These are phyloP conservation scores for Carex myosuroides DNA, from an alignment of 176 grass and related monocot species.

Conservation along the genomic window DNA sequence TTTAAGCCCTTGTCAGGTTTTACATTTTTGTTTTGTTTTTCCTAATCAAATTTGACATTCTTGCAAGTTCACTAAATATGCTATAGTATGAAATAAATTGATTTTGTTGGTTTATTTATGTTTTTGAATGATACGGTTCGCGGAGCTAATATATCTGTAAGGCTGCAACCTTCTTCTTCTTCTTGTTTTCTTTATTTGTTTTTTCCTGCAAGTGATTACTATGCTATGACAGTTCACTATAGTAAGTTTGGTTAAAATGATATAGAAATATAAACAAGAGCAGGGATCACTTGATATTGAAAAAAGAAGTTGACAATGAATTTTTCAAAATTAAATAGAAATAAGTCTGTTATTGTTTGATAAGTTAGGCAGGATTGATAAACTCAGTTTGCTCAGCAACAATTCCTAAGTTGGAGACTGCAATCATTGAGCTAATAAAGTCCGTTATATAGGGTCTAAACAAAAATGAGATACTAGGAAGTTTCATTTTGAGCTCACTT, in stretches of 20 bases:
- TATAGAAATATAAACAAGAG: neutral
- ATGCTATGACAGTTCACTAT: neutral
- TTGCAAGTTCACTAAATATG: neutral
- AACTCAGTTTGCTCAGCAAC: neutral
- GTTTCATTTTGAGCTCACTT: neutral
- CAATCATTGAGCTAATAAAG: neutral
- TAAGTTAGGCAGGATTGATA: neutral
- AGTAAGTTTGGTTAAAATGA: neutral
- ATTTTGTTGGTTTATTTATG: neutral
- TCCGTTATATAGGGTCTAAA: neutral
- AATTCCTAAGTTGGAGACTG: neutral
- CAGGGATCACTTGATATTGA: neutral
- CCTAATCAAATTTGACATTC: neutral
- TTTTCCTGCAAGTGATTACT: neutral
- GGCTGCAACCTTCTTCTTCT: too few relatives aligned
- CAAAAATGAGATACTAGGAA: neutral
- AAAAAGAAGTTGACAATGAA: neutral
- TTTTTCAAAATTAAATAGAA: neutral
- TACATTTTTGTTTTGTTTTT: neutral
- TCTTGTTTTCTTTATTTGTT: neutral
- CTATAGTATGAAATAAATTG: neutral
- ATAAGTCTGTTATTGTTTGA: too few relatives aligned
- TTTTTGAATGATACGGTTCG: neutral
- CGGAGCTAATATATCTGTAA: neutral
- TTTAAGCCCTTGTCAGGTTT: conserved; percentile 28